Conservation (phyloP, 78 protist genomes). For the Dictyostelium citrinum region DNA sequence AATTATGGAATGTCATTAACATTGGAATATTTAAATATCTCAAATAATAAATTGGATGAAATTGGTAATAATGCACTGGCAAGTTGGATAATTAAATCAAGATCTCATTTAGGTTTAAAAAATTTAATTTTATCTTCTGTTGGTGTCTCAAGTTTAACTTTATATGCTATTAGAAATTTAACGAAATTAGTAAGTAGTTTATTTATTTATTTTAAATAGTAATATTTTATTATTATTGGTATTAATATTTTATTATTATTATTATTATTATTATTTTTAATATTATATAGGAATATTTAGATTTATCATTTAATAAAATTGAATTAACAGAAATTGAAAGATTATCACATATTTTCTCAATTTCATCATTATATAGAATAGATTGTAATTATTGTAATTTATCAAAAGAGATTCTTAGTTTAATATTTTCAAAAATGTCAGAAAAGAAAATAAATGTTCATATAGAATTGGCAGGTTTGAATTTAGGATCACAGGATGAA, state of each 20-base stretch:
- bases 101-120: slow-evolving; percentile 1
- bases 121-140: neutral
- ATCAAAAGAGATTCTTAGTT: slow-evolving; percentile 20
- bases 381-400: slow-evolving; percentile 55
- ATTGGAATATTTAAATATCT: slow-evolving; percentile 58
- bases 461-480: slow-evolving; percentile 39
- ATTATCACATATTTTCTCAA: slow-evolving; percentile 11
- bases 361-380: slow-evolving; percentile 4
- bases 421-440: slow-evolving; percentile 58
- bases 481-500: neutral
- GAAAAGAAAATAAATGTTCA: slow-evolving; percentile 53
- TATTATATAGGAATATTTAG: slow-evolving; percentile 27
- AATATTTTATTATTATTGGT: neutral
- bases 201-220: neutral
- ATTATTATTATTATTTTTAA: neutral
- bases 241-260: neutral
- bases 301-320: slow-evolving; percentile 40
- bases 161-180: slow-evolving; percentile 18
- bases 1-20: slow-evolving; percentile 74
- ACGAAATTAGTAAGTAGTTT: neutral
- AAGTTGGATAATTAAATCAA: slow-evolving; percentile 52
- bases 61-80: slow-evolving; percentile 18
- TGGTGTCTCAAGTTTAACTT: slow-evolving; percentile 18
- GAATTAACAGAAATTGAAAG: slow-evolving; percentile 44
- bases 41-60: slow-evolving; percentile 51